These are phyloP conservation scores for Pseudozyma sp. DNA, from an alignment of 1,284 basidiomycete genomes.

Conservation along the genomic window DNA sequence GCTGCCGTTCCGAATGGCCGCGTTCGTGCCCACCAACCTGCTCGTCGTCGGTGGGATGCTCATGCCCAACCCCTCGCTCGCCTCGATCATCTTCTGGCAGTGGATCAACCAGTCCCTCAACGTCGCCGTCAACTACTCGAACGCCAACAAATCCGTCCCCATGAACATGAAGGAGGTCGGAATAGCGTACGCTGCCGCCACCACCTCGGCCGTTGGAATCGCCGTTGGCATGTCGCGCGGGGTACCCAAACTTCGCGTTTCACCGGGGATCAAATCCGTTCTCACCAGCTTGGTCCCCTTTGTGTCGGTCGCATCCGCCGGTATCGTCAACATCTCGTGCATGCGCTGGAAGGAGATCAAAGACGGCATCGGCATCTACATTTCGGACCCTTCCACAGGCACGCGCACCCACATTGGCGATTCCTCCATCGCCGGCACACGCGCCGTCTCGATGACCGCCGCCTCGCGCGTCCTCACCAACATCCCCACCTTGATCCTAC, in stretches of 20 bases:
- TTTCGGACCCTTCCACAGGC: conserved; percentile 51
- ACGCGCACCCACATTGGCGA: conserved; percentile 70
- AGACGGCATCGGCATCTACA: conserved; percentile 72
- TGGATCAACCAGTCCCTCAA: conserved; percentile 73
- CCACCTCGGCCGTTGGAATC: conserved; percentile 71
- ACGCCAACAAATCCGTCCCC: conserved; percentile 72
- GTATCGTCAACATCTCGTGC: conserved; percentile 67
- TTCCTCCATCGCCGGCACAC: conserved; percentile 70
- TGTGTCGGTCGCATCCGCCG: conserved; percentile 70
- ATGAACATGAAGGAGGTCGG: conserved; percentile 71
- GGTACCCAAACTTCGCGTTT: conserved; percentile 69
- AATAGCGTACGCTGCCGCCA: conserved; percentile 72
- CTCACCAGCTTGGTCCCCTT: conserved; percentile 72
- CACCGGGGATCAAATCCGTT: conserved; percentile 34
- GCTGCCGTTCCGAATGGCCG: conserved; percentile 72
- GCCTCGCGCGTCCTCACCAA: conserved; percentile 72
- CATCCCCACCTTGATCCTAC: conserved; percentile 72
- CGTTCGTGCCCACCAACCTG: conserved; percentile 74
- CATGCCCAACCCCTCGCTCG: conserved; percentile 42
- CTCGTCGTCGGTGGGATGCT: conserved; percentile 71
- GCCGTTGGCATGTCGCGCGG: conserved; percentile 72
- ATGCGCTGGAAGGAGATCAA: conserved; percentile 74
- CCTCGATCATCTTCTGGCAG: conserved; percentile 72
- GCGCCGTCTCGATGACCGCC: conserved; percentile 72
- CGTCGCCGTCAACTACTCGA: conserved; percentile 67